A percentile compares a stretch with the other conserved stretches of the same genome.
These are phyloP conservation scores for Microsporum ferrugineum DNA, from an alignment of 2,329 filamentous ascomycete species.

Conservation along the genomic window DNA sequence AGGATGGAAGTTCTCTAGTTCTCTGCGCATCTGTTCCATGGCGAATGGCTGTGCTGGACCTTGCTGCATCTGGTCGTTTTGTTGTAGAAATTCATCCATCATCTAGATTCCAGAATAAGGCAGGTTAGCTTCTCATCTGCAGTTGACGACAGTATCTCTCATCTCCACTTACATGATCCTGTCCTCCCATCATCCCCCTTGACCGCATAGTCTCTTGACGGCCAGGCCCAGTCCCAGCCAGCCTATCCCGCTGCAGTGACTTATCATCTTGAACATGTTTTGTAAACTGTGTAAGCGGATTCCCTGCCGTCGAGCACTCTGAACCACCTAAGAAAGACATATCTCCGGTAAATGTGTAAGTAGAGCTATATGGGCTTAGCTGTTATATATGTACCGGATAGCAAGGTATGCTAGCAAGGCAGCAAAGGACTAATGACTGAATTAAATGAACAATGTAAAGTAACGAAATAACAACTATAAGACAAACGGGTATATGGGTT, in stretches of 20 bases:
- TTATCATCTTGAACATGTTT: constrained; percentile 97
- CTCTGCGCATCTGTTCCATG: constrained; percentile 55
- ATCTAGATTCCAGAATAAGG: constrained; percentile 44
- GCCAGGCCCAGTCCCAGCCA: constrained; percentile 63
- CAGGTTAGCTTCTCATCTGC: constrained; percentile 15
- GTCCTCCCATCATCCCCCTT: constrained; percentile 54
- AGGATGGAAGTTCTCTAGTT: constrained; percentile 45
- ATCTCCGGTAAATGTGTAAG: constrained; percentile 7
- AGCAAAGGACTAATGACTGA: background rate
- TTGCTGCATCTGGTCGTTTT: constrained; percentile 52
- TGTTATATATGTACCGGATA: background rate
- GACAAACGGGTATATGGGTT: background rate
- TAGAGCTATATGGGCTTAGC: background rate
- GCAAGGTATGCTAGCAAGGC: background rate
- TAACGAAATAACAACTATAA: background rate
- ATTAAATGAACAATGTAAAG: background rate
- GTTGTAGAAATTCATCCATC: constrained; percentile 87
- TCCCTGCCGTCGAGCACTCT: constrained; percentile 91
- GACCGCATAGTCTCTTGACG: constrained; percentile 68
- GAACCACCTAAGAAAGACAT: constrained; percentile 97
- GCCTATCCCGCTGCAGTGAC: constrained; percentile 79
- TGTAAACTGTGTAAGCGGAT: constrained; percentile 92
- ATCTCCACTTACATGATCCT: constrained; percentile 52
- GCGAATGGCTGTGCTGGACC: constrained; percentile 48
- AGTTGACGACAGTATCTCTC: background rate